These are phyloP conservation scores for Tricholoma furcatifolium DNA, from an alignment of 768 basidiomycete species.

Conservation along the genomic window DNA sequence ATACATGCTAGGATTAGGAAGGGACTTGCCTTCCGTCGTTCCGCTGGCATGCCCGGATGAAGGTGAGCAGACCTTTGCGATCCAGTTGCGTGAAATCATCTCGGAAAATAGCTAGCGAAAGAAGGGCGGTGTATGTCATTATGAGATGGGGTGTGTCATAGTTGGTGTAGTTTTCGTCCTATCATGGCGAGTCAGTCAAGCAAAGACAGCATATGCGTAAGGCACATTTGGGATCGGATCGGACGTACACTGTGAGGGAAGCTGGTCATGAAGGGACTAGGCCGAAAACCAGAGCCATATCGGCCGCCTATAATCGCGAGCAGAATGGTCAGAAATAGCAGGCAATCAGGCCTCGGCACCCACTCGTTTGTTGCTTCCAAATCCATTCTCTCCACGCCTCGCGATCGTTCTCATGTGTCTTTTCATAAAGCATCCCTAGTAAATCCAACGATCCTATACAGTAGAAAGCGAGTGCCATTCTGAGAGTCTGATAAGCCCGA, in stretches of 20 bases:
- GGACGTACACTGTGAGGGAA: constrained; percentile 7
- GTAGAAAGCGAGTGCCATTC: constrained; percentile 87
- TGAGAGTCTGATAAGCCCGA: constrained; percentile 31
- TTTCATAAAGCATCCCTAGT: constrained; percentile 49
- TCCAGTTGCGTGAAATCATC: constrained; percentile 80
- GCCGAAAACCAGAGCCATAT: constrained; percentile 69
- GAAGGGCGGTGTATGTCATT: constrained; percentile 89
- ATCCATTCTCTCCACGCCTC: constrained; percentile 78
- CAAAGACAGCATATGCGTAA: neutral
- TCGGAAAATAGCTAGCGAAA: constrained; percentile 81
- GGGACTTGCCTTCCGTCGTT: constrained; percentile 70
- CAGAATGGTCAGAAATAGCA: neutral
- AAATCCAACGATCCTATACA: constrained; percentile 84
- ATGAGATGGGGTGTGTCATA: constrained; percentile 82
- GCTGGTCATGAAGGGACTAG: constrained; percentile 68
- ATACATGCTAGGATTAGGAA: neutral
- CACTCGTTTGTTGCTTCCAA: constrained; percentile 82
- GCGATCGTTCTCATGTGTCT: constrained; percentile 51
- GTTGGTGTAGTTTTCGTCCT: constrained; percentile 38
- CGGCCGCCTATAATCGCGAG: constrained; percentile 42
- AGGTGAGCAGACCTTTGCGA: constrained; percentile 58
- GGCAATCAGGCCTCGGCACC: constrained; percentile 29
- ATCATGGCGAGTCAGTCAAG: neutral
- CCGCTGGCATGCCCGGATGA: constrained; percentile 72
- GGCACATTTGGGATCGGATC: neutral